Evolutionary conservation across 2,329 filamentous ascomycete species (phyloP), one percentile per base, ranked within the genome.

Genomic region (Ascochyta rabiei): DNA sequence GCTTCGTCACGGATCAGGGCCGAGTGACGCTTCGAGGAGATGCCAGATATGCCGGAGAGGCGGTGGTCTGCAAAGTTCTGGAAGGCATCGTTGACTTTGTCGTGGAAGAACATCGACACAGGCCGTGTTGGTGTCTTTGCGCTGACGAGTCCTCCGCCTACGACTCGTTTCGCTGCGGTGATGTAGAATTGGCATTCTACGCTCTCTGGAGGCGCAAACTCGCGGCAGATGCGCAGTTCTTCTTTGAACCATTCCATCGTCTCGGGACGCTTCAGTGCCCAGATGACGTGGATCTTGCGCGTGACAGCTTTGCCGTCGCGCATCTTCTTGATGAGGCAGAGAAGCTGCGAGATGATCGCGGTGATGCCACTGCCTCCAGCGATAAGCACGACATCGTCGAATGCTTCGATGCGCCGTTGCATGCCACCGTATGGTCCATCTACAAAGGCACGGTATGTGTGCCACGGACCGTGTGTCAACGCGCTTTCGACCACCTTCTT

Each of bases 161-260:
- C 61, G 56, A 71, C 77, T 43, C 87, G 80, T 63, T 89, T 88
- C 7, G 91, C 84, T 1, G 89, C 86, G 0, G 93, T 98, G 62
- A 97, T 90, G 76, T 91, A 97, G 80, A 97, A 97, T 73, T 96
- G 93, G 79, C 93, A 97, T 21, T 90, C 90, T 8, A 97, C 90
- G 26, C 90, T 89, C 70, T 95, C 91, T 0, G 90, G 89, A 1
- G 93, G 93, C 9, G 93, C 93, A 44, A 87, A 89, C 75, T 97
- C 91, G 66, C 91, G 86, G 76, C 93, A 96, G 67, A 97, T 96
- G 42, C 92, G 86, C 54, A 97, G 81, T 74, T 97, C 93, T 76
- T 97, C 93, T 62, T 91, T 90, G 81, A 97, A 98, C 93, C 93
- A 98, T 72, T 97, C 91, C 87, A 98, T 91, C 1, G 91, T 91